A percentile compares a stretch with the other conserved stretches of the same genome.
Conservation (phyloP, 257 asterid species). For the Nicotiana tabacum region DNA sequence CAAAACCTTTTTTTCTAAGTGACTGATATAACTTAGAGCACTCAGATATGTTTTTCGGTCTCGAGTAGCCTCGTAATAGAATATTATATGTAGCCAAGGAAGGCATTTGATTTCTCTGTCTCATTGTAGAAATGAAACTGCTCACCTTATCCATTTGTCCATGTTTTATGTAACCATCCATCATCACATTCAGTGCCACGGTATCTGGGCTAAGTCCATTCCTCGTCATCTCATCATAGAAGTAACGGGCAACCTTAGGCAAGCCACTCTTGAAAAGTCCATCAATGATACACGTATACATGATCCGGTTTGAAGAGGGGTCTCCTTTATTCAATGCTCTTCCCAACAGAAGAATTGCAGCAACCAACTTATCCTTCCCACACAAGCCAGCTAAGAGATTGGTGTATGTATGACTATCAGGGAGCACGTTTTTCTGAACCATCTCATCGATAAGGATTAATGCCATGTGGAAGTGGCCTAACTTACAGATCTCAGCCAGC, state of each 20-base stretch:
- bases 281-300: conserved; percentile 63
- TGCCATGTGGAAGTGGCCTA: conserved; percentile 43
- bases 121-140: conserved; percentile 35
- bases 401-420: conserved; percentile 56
- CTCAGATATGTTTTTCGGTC: conserved; percentile 33
- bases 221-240: conserved; percentile 48
- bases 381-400: conserved; percentile 61
- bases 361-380: conserved; percentile 50
- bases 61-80: conserved; percentile 67
- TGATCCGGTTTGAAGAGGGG: conserved; percentile 39
- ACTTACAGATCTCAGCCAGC: conserved; percentile 47
- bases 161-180: conserved; percentile 68
- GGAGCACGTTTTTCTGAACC: conserved; percentile 49
- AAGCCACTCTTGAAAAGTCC: conserved; percentile 70
- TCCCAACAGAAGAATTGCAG: conserved; percentile 59
- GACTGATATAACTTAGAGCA: conserved; percentile 46
- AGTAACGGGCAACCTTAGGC: conserved; percentile 49
- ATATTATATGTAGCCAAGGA: conserved; percentile 66
- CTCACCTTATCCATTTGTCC: conserved; percentile 43
- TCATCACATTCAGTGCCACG: conserved; percentile 49
- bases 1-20: conserved; percentile 43
- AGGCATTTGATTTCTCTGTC: conserved; percentile 29
- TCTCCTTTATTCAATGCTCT: conserved; percentile 41
- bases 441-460: conserved; percentile 51
- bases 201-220: conserved; percentile 50